Evolutionary conservation across 495 filamentous ascomycete species (phyloP), one percentile per base, ranked within the genome.

Genomic region (Penicillium salamii): DNA sequence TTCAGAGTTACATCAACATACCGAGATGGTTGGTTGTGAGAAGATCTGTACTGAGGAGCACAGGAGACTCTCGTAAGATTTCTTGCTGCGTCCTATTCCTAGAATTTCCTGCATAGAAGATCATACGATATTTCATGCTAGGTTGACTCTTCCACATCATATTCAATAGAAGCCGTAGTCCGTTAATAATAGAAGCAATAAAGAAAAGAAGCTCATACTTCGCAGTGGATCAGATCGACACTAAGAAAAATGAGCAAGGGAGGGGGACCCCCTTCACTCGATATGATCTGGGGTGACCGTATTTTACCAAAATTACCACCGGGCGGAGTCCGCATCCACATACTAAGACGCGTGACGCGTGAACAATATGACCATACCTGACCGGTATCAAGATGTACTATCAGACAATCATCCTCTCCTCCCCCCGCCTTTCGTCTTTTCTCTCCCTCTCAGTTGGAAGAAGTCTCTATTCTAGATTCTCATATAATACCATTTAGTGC

Each of bases 281-380:
- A 26, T 26, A 26, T 26, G 23, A 47, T 18, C 42, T 20, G 17
- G 17, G 17, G 8, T 47, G 45, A 47, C 35, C 20, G 13, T 2
- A 28, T 11, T 7, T 4, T 47, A 47, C 34, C 12, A 29, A 20
- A n/a, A 20, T 38, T 37, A 29, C 33, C 7, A 29, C 5, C 35
- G 3, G 0, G 1, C 19, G 11, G 12, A 18, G 9, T 15, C 37
- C 38, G 45, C 11, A 12, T 5, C 9, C 13, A 7, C 20, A 52
- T 58, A 55, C 12, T 24, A 54, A 42, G 36, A 68, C 68, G 66
- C 69, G 67, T 58, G 58, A 63, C 59, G 59, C 56, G 60, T 42
- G 19, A 47, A 56, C 46, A 53, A 49, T 7, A 13, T 52, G 61
- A 70, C 68, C 58, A 68, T 68, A 66, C 57, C 19, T 48, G 18